phyloP scores from a whole-genome alignment of 495 filamentous ascomycete genomes.

The Sabuloglossum arenarium region DNA sequence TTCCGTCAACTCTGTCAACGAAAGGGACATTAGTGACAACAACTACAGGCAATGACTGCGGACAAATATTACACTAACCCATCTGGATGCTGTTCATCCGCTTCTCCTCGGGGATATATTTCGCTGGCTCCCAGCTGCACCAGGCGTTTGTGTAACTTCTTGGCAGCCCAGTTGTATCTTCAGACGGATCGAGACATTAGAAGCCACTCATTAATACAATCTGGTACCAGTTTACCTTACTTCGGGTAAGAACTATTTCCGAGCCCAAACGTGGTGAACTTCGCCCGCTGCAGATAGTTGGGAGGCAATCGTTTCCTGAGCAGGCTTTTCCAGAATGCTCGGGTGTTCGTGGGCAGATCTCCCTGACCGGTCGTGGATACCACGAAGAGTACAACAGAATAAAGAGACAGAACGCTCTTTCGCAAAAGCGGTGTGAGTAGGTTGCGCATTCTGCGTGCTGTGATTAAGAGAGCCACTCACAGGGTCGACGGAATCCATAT shows the following conservation, averaged over 20 bases:
- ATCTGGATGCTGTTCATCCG: constrained; percentile 81
- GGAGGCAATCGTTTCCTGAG: constrained; percentile 54
- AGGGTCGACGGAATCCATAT: constrained; percentile 55
- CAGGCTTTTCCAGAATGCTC: constrained; percentile 67
- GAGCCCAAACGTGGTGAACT: constrained; percentile 72
- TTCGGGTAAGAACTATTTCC: constrained; percentile 89
- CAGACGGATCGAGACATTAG: constrained; percentile 5
- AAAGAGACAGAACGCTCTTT: constrained; percentile 26
- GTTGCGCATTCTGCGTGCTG: constrained; percentile 1
- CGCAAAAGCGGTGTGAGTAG: constrained; percentile 4
- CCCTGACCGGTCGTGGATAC: constrained; percentile 91
- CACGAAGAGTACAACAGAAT: constrained; percentile 51
- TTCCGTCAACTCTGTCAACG: constrained; percentile 46
- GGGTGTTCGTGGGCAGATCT: constrained; percentile 64
- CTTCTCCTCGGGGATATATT: constrained; percentile 59
- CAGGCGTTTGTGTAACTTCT: constrained; percentile 72
- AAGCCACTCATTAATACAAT: neutral
- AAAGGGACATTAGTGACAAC: constrained; percentile 1
- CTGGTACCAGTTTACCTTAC: constrained; percentile 21
- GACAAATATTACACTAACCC: constrained; percentile 33
- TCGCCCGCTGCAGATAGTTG: constrained; percentile 40
- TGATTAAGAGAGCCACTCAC: constrained; percentile 26
- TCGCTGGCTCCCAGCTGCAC: constrained; percentile 68
- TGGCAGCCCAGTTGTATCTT: constrained; percentile 82
- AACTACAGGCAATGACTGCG: neutral